Evolutionary conservation across 371 early-diverging fungal species (phyloP), one percentile per base, ranked within the genome.

Genomic region (Vairimorpha necatrix): DNA sequence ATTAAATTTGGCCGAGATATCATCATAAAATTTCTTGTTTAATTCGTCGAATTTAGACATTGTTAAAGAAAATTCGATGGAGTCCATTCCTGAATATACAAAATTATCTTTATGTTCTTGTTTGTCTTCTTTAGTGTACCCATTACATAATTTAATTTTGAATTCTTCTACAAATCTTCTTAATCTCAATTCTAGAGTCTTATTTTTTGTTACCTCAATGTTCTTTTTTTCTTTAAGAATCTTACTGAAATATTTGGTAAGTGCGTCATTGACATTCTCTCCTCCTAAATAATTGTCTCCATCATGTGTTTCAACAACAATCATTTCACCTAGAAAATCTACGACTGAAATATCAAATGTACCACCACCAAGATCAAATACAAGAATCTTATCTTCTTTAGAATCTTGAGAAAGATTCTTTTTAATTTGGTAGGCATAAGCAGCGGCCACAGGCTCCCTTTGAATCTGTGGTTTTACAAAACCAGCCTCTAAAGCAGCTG

Each of bases 1-100:
- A 0, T 91, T 92, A 82, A 96, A 87, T 50, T 92, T 92, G 88
- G 91, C 93, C 86, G 93, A 93, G 74, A 95, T 94, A 74, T 94
- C 94, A 78, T 92, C 89, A 91, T 95, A 96, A 77, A 93, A 89
- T 85, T 91, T 91, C 78, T 89, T 89, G 89, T 91, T 90, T 67
- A 96, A 89, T 86, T 94, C 93, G 87, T 96, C 94, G 88, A 96
- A 96, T 86, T 91, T 90, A 75, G 92, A 92, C 86, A 95, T 91
- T 76, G 95, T 92, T 84, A 96, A 88, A 80, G 92, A 90, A 79
- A 93, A 91, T 88, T 36, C 42, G 39, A 80, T 47, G 20, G 53
- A 61, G 34, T 73, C 65, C 34, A 36, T 32, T 20, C 69, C 77
- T 32, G 72, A 38, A 67, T 77, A 76, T 60, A 76, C 74, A 66